Evolutionary conservation across 1,284 basidiomycete species (phyloP).

Genomic region (Athelia psychrophila): DNA sequence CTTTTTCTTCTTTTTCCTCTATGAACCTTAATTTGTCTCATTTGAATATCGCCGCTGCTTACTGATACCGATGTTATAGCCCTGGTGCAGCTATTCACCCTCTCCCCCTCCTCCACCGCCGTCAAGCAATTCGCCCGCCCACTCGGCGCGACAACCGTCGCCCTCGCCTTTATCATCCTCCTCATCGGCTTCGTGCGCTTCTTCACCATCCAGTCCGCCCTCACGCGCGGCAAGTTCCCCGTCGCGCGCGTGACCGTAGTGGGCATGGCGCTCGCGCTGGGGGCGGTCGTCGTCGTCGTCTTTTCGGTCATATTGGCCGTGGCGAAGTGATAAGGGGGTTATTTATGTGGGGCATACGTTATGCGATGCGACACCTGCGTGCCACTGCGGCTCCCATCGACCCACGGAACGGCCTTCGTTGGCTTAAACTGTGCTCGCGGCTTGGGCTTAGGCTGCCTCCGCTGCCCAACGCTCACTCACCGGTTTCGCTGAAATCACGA

Average conservation of each 20-base stretch:
- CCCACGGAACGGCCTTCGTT: no score
- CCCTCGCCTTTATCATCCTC: slow-evolving; percentile 50
- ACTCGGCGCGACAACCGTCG: slow-evolving; percentile 49
- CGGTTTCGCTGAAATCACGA: no score
- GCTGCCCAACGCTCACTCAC: no score
- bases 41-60: slow-evolving; percentile 32
- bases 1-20: slow-evolving; percentile 2
- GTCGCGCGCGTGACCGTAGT: slow-evolving; percentile 46
- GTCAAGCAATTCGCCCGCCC: slow-evolving; percentile 47
- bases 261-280: slow-evolving; percentile 40
- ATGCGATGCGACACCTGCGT: no score
- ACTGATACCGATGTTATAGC: slow-evolving; percentile 9
- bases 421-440: no score
- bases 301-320: slow-evolving; percentile 46
- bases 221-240: slow-evolving; percentile 55
- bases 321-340: slow-evolving; percentile 10
- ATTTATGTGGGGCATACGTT: no score
- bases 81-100: neutral
- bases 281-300: slow-evolving; percentile 42
- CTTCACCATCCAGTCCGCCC: slow-evolving; percentile 51
- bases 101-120: neutral
- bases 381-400: no score
- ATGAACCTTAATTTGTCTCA: slow-evolving; percentile 56
- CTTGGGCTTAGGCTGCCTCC: no score
- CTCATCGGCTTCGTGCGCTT: slow-evolving; percentile 49